Conservation (phyloP, 1,139 yeast genomes). For the Kodamaea sp. region DNA sequence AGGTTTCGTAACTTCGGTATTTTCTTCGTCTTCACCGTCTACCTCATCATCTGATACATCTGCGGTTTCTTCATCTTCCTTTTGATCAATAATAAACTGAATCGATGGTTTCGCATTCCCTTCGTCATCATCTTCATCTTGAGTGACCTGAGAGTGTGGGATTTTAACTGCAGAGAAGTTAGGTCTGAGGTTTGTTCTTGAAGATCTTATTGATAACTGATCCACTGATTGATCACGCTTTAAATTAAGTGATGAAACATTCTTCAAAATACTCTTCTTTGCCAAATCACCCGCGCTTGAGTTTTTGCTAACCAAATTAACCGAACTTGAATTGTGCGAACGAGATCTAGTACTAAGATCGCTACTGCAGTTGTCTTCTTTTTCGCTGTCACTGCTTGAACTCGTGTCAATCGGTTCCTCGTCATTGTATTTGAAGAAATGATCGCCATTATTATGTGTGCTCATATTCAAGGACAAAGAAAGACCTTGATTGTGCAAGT, state of each 20-base stretch:
- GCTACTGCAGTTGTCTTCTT: conserved; percentile 18
- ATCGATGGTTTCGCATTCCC: conserved; percentile 26
- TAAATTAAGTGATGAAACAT: conserved; percentile 1
- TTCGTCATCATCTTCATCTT: conserved; percentile 56
- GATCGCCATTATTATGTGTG: conserved; percentile 35
- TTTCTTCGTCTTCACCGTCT: conserved; percentile 13
- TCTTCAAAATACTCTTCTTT: neutral
- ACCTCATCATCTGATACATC: conserved; percentile 11
- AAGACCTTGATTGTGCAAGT: conserved; percentile 68
- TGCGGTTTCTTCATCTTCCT: conserved; percentile 14
- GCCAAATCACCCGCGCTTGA: conserved; percentile 1
- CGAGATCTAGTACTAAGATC: conserved; percentile 7
- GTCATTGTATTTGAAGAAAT: conserved; percentile 23
- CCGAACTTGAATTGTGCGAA: conserved; percentile 1
- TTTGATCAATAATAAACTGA: conserved; percentile 24
- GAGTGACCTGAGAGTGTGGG: conserved; percentile 68
- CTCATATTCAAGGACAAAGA: conserved; percentile 66
- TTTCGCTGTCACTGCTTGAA: conserved; percentile 29
- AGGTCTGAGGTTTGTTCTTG: conserved; percentile 48
- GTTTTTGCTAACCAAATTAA: conserved; percentile 4
- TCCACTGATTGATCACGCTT: conserved; percentile 11
- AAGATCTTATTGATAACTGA: conserved; percentile 30
- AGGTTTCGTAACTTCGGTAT: conserved; percentile 1
- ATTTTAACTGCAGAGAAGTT: conserved; percentile 76
- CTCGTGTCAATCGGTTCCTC: conserved; percentile 17